Percentiles rank a stretch among this genome's conserved stretches.
These are phyloP conservation scores for Globisporangium canariense DNA, from an alignment of 352 stramenopile species.

Conservation along the genomic window DNA sequence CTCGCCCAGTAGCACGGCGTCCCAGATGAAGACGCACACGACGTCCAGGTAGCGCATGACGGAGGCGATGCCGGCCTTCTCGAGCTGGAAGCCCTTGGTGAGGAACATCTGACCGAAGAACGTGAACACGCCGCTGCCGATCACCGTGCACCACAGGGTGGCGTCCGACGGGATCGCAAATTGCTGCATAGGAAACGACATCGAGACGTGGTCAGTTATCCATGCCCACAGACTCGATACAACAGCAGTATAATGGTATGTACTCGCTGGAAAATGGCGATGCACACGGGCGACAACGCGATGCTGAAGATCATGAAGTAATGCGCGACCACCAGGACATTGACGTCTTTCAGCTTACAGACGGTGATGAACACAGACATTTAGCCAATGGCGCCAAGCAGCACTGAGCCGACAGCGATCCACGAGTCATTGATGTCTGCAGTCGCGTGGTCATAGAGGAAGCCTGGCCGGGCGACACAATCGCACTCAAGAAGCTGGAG, in stretches of 20 bases:
- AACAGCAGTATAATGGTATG: neutral
- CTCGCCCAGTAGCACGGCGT: constrained; percentile 56
- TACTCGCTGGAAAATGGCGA: constrained; percentile 46
- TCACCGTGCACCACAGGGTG: too few relatives aligned
- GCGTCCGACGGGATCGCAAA: too few relatives aligned
- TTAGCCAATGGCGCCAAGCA: constrained; percentile 42
- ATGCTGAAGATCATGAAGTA: constrained; percentile 57
- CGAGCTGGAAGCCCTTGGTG: constrained; percentile 79
- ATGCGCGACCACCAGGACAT: constrained; percentile 51
- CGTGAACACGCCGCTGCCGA: constrained; percentile 63
- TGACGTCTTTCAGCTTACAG: constrained; percentile 38
- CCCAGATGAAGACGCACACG: constrained; percentile 81
- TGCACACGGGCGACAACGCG: constrained; percentile 34
- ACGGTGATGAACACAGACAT: constrained; percentile 51
- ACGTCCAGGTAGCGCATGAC: constrained; percentile 85
- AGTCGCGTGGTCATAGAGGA: constrained; percentile 24
- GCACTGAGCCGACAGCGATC: constrained; percentile 30
- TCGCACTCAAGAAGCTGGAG: constrained; percentile 28
- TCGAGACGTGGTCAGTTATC: too few relatives aligned
- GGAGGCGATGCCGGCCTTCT: constrained; percentile 77
- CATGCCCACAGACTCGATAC: neutral
- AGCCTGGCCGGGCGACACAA: constrained; percentile 33
- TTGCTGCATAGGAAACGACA: too few relatives aligned
- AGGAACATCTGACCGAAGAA: constrained; percentile 67
- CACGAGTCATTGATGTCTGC: constrained; percentile 22